Evolutionary conservation across 2,329 filamentous ascomycete genomes (phyloP), one percentile per base, ranked within the genome.

Genomic region (Xylaria sp.): DNA sequence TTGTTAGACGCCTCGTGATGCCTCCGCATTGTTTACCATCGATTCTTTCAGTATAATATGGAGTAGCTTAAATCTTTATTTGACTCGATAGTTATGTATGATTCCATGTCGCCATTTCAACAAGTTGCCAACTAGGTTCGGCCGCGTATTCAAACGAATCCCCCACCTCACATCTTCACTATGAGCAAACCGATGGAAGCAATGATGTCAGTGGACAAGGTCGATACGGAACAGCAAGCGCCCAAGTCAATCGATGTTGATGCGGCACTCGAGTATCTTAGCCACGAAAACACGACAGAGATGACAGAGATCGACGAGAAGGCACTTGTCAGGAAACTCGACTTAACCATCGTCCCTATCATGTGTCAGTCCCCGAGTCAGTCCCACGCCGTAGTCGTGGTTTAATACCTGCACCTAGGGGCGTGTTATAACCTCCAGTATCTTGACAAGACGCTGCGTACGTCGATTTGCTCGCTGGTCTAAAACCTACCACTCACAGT

Each of bases 401-500:
- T 37, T 47, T 38, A 47, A 49, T 11, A 17, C 2, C 1, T 39
- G 34, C 29, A 7, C 19, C 4, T 37, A 67, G 66, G 66, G 66
- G 64, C 63, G n/a, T 66, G 64, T 22, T 69, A 68, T 22, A 66
- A 64, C 44, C 61, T 69, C 5, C 66, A 69, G 22, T 69, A 66
- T 26, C 60, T 69, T 6, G 66, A 69, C 55, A 69, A 69, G 53
- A 68, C 64, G 4, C 50, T 68, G 38, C 62, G 65, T 67, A 59
- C 17, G 51, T 40, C 18, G 11, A 29, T 17, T 43, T 22, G 6
- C 29, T 37, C 39, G 29, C 16, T 11, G 9, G 7, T 16, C 11
- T n/a, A 11, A 7, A 18, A 19, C 34, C 39, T 19, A 38, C 38
- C 18, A 22, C 34, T 49, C 17, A 49, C 20, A 7, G 11, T 21